These are phyloP conservation scores for Fusarium chlamydosporum DNA, from an alignment of 2,329 filamentous ascomycete species.

Conservation along the genomic window DNA sequence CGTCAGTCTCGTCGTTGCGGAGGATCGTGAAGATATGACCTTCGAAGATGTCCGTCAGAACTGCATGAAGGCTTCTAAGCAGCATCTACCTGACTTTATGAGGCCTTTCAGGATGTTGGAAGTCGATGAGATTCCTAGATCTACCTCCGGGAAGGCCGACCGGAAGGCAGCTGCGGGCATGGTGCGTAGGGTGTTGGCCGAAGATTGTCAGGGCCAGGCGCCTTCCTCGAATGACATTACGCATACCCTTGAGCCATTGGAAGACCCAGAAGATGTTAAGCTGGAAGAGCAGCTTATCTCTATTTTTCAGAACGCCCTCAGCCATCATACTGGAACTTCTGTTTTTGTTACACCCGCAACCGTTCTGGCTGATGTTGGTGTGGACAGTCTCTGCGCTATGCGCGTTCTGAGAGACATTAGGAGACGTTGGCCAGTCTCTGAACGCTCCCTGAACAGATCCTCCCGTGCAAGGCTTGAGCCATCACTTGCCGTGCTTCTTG, in stretches of 20 bases:
- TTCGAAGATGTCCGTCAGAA: not conserved
- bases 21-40: not conserved
- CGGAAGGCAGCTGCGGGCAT: conserved; percentile 12
- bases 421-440: not conserved
- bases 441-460: accelerated
- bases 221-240: accelerated
- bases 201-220: accelerated
- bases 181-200: not conserved
- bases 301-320: not conserved
- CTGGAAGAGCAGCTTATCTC: not conserved
- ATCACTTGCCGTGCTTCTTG: conserved; percentile 11
- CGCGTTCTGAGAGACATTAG: conserved; percentile 25
- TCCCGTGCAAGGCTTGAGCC: not conserved
- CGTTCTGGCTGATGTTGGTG: not conserved
- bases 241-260: not conserved
- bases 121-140: not conserved
- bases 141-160: conserved; percentile 22
- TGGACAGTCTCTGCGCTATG: conserved; percentile 35
- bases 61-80: not conserved
- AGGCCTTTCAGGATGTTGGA: conserved; percentile 17
- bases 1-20: conserved; percentile 13
- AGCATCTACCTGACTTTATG: conserved; percentile 30
- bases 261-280: not conserved
- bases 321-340: not conserved
- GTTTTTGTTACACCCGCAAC: not conserved